Evolutionary conservation across 116 monocot genomes (phyloP).

Genomic region (Zostera marina): DNA sequence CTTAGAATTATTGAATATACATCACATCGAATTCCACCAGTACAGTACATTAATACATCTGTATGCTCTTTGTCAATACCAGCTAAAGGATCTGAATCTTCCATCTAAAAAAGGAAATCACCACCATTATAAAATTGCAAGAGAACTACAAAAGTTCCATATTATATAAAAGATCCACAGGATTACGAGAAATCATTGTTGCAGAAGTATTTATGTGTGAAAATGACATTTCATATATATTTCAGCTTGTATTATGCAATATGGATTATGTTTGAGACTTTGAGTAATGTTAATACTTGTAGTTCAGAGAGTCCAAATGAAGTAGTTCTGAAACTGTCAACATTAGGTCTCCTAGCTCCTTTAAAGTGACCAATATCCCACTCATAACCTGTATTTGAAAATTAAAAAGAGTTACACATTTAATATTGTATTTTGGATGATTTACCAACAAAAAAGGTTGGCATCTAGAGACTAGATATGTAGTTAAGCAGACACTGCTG

Average conservation of each 20-base stretch:
- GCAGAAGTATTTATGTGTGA: neutral
- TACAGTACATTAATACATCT: conserved; percentile 93
- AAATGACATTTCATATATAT: no score
- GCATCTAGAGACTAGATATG: no score
- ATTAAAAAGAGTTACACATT: neutral
- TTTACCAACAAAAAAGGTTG: neutral
- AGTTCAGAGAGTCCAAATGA: conserved; percentile 60
- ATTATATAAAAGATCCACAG: no score
- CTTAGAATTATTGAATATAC: conserved; percentile 94
- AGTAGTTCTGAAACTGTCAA: conserved; percentile 82
- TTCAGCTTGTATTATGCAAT: no score
- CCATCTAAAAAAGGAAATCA: conserved; percentile 15
- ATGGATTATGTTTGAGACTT: no score
- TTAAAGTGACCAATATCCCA: conserved; percentile 98
- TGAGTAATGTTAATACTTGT: conserved; percentile 47
- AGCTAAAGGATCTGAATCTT: conserved; percentile 50
- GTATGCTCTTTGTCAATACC: conserved; percentile 55
- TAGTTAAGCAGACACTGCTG: no score
- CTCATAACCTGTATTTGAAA: conserved; percentile 65
- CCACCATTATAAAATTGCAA: no score
- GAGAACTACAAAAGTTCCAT: no score
- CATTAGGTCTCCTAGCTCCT: conserved; percentile 80
- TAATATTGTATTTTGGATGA: neutral
- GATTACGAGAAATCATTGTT: neutral
- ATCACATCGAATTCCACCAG: conserved; percentile 97